Conservation (phyloP, 129 eudicot genomes). For the Mikania micrantha region DNA sequence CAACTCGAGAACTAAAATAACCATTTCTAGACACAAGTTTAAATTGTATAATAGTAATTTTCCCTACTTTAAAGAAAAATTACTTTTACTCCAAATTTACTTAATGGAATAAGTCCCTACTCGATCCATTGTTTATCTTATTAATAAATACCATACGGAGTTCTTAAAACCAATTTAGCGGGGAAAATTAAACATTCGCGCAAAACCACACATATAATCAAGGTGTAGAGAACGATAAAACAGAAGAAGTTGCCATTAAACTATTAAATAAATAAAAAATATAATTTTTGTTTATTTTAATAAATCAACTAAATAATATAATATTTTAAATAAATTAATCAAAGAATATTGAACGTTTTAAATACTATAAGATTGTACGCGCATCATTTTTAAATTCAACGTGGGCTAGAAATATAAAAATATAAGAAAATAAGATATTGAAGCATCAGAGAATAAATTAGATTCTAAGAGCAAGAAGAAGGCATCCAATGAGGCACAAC, state of each 20-base stretch:
- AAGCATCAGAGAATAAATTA: neutral
- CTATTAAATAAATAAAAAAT: neutral
- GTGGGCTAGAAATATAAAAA: conserved; percentile 26
- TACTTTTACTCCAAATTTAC: too few species aligned
- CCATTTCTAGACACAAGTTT: too few species aligned
- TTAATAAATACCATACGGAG: too few species aligned
- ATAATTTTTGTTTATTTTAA: neutral
- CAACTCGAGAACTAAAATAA: too few species aligned
- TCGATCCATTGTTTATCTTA: too few species aligned
- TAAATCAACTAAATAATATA: neutral
- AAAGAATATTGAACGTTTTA: neutral
- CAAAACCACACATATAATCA: conserved; percentile 3
- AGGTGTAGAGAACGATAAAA: conserved; percentile 15
- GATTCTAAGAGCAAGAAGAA: neutral
- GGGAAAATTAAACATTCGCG: too few species aligned
- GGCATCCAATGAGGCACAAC: conserved; percentile 18
- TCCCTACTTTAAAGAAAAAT: too few species aligned
- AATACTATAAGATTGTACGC: conserved; percentile 2
- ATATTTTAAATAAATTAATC: neutral
- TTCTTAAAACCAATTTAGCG: too few species aligned
- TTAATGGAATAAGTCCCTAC: too few species aligned
- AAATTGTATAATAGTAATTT: too few species aligned
- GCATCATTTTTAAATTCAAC: conserved; percentile 10
- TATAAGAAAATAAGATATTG: neutral
- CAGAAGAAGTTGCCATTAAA: conserved; percentile 4